Evolutionary conservation across 108 stramenopile species (phyloP).

Genomic region (Cyclotella atomus): DNA sequence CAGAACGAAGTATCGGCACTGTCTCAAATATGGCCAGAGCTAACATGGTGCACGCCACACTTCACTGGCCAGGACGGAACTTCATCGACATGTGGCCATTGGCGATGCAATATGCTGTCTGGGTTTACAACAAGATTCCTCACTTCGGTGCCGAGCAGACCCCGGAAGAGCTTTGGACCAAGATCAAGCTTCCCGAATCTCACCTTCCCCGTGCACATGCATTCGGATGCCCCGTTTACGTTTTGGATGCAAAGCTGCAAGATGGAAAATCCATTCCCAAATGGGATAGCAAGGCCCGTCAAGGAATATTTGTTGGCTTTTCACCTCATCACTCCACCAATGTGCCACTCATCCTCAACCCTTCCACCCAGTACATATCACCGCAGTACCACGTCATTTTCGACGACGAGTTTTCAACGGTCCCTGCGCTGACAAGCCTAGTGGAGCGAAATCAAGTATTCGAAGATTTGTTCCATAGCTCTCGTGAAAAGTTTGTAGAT

Average conservation of each 20-base stretch:
- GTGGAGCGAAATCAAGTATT: background rate
- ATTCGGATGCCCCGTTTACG: conserved; percentile 27
- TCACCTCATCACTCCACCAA: background rate
- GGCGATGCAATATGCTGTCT: conserved; percentile 53
- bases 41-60: conserved; percentile 46
- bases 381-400: conserved; percentile 24
- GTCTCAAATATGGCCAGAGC: conserved; percentile 39
- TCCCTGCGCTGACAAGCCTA: background rate
- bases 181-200: background rate
- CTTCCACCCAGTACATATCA: background rate
- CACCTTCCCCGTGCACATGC: conserved; percentile 4
- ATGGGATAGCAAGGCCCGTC: background rate
- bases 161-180: background rate
- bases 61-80: conserved; percentile 54
- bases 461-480: background rate
- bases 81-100: conserved; percentile 50
- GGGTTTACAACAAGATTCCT: conserved; percentile 30
- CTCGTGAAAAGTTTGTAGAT: background rate
- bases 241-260: background rate
- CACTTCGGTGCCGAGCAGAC: background rate
- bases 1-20: conserved; percentile 51
- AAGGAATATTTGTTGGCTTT: conserved; percentile 1
- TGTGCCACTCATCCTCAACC: background rate
- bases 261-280: background rate
- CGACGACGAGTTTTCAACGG: conserved; percentile 16